phyloP scores from a whole-genome alignment of 2,329 filamentous ascomycete genomes.

The Colletotrichum agaves region DNA sequence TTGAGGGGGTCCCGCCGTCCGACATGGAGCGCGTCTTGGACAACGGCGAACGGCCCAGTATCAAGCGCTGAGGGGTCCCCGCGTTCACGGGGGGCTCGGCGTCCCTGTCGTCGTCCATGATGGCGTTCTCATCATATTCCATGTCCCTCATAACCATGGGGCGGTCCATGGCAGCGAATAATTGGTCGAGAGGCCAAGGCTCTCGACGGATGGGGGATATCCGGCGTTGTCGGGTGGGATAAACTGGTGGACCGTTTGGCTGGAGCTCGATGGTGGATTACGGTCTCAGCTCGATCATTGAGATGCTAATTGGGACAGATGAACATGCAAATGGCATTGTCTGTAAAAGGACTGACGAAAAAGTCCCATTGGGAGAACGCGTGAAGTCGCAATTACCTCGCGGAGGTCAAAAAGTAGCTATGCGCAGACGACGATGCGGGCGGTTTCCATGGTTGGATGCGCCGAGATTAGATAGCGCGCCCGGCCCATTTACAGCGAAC shows the following conservation, averaged over 20 bases:
- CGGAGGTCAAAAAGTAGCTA: background rate
- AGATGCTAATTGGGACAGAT: background rate
- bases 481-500: conserved; percentile 19
- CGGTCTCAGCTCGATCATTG: conserved; percentile 9
- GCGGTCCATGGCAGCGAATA: conserved; percentile 23
- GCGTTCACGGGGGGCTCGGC: conserved; percentile 10
- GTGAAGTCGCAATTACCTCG: background rate
- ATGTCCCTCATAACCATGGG: conserved; percentile 38
- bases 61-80: conserved; percentile 24
- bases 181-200: conserved; percentile 6
- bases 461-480: conserved; percentile 22
- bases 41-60: conserved; percentile 50
- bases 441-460: conserved; percentile 16
- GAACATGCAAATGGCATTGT: conserved; percentile 17
- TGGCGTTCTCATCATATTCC: conserved; percentile 47
- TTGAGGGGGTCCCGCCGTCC: conserved; percentile 68
- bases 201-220: conserved; percentile 16
- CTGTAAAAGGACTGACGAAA: background rate
- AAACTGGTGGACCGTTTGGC: conserved; percentile 21
- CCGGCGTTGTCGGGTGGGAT: conserved; percentile 12
- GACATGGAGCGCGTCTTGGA: conserved; percentile 72
- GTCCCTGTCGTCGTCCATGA: conserved; percentile 46
- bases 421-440: conserved; percentile 6
- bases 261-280: conserved; percentile 17
- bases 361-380: background rate